Conservation (phyloP, 345 rosid species). For the Passiflora organensis region DNA sequence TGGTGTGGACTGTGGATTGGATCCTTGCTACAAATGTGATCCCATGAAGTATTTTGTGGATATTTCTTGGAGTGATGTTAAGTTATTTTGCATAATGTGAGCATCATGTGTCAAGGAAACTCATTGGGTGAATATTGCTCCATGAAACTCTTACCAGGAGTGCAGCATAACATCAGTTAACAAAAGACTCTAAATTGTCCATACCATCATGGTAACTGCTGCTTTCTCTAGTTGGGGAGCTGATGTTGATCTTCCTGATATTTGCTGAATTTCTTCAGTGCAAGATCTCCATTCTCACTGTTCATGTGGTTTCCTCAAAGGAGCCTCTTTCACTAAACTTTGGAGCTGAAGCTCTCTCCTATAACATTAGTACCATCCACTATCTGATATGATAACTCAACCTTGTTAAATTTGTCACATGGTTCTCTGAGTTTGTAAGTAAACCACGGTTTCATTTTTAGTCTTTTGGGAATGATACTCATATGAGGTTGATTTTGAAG, state of each 20-base stretch:
- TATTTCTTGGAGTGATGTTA: slow-evolving; percentile 4
- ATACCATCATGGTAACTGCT: slow-evolving; percentile 21
- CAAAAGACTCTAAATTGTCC: slow-evolving; percentile 15
- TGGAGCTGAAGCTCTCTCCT: slow-evolving; percentile 49
- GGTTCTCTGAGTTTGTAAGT: slow-evolving; percentile 44
- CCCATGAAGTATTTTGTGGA: slow-evolving; percentile 6
- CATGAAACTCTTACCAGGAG: slow-evolving; percentile 32
- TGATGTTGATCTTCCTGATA: slow-evolving; percentile 38
- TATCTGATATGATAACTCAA: slow-evolving; percentile 33
- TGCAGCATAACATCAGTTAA: slow-evolving; percentile 20
- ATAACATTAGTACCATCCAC: slow-evolving; percentile 28
- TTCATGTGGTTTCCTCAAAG: slow-evolving; percentile 42
- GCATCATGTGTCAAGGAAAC: slow-evolving; percentile 34
- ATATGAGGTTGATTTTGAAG: slow-evolving; percentile 38
- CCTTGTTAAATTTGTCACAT: slow-evolving; percentile 35
- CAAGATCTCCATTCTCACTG: slow-evolving; percentile 41
- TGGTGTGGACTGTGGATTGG: slow-evolving; percentile 18
- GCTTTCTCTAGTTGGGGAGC: slow-evolving; percentile 30
- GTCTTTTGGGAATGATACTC: slow-evolving; percentile 37
- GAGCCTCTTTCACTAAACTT: slow-evolving; percentile 45
- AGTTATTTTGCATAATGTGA: slow-evolving; percentile 15
- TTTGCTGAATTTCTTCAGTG: slow-evolving; percentile 36
- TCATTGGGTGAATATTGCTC: slow-evolving; percentile 20
- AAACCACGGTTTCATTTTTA: slow-evolving; percentile 30
- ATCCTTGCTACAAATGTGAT: slow-evolving; percentile 22